A percentile compares a stretch with the other conserved stretches of the same genome.
Evolutionary conservation across 331 rosid genomes (phyloP).

Genomic region (Quercus tomentella): DNA sequence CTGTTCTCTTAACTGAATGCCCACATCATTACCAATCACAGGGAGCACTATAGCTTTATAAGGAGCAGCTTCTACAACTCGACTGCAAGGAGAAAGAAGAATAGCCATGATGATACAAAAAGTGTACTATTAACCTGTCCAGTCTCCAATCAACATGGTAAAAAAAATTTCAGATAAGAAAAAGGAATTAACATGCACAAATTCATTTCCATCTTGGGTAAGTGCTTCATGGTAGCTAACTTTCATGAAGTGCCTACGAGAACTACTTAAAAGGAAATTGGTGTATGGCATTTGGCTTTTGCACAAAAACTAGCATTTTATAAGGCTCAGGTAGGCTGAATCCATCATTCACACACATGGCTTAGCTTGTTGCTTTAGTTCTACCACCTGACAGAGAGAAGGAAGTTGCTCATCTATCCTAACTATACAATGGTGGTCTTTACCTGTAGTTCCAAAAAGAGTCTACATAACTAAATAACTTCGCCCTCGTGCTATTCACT

Average conservation of each 20-base stretch:
- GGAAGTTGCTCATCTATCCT: not conserved
- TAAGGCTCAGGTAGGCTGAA: not conserved
- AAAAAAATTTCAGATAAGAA: not conserved
- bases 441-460: constrained; percentile 49
- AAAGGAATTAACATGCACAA: not conserved
- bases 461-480: too few relatives aligned
- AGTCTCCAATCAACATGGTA: not conserved
- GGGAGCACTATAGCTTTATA: constrained; percentile 76
- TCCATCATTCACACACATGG: not conserved
- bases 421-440: not conserved
- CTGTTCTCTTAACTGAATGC: constrained; percentile 49
- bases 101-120: not conserved
- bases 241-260: not conserved
- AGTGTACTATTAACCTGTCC: not conserved
- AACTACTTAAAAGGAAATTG: not conserved
- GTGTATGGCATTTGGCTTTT: not conserved
- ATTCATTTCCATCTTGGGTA: not conserved
- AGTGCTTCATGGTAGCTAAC: constrained; percentile 2
- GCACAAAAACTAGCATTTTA: not conserved
- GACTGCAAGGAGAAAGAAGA: constrained; percentile 43
- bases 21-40: constrained; percentile 48
- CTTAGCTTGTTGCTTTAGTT: not conserved
- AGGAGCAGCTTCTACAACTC: constrained; percentile 63
- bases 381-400: not conserved
- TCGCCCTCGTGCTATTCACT: too few relatives aligned